These are phyloP conservation scores for Tripidium arundinaceum DNA, from an alignment of 202 grass and related monocot genomes.

Conservation along the genomic window DNA sequence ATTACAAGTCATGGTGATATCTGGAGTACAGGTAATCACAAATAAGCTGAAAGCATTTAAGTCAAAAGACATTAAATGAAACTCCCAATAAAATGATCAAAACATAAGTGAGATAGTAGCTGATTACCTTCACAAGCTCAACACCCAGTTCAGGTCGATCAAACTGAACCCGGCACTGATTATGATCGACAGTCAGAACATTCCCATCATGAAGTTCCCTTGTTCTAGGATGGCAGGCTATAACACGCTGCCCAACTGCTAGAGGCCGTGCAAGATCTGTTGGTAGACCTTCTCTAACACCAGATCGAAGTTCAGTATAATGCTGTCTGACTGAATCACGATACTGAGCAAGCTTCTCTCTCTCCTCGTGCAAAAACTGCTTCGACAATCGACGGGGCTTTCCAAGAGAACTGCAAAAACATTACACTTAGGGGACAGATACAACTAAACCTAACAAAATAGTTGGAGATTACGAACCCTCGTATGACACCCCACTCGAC, in stretches of 20 bases:
- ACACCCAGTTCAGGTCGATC: constrained; percentile 79
- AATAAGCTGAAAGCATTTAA: constrained; percentile 7
- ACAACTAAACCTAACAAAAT: not conserved
- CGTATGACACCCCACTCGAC: constrained; percentile 98
- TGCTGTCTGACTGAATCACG: constrained; percentile 88
- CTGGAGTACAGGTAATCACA: constrained; percentile 18
- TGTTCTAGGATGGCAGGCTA: constrained; percentile 92
- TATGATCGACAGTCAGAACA: constrained; percentile 70
- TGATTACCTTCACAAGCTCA: constrained; percentile 85
- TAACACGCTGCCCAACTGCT: constrained; percentile 81
- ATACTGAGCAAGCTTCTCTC: constrained; percentile 82
- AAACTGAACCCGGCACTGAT: constrained; percentile 76
- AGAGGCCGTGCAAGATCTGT: constrained; percentile 89
- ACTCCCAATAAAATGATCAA: not conserved
- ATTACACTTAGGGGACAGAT: constrained; percentile 17
- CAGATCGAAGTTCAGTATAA: constrained; percentile 79
- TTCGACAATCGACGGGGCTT: constrained; percentile 91
- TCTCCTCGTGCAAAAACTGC: constrained; percentile 85
- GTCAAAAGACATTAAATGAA: constrained; percentile 17
- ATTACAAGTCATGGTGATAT: not conserved
- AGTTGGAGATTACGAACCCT: constrained; percentile 43
- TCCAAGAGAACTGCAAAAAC: constrained; percentile 87
- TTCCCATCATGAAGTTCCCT: constrained; percentile 96
- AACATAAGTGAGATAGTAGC: not conserved
- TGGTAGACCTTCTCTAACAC: constrained; percentile 79